Evolutionary conservation across 257 asterid species (phyloP).

Genomic region (Nicotiana tomentosiformis): DNA sequence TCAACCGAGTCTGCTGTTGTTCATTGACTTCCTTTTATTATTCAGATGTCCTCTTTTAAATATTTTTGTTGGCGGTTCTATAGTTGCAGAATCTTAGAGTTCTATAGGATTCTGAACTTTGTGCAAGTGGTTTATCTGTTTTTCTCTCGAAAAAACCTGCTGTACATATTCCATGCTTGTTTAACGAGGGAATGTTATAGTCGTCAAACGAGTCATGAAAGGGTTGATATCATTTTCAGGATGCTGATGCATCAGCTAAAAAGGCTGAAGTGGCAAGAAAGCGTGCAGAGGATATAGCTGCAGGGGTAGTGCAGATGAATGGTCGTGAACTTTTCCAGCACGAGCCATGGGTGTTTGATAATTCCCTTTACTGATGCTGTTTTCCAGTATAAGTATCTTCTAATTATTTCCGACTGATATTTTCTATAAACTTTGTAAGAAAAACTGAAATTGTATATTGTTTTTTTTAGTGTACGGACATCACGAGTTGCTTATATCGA

Average conservation of each 20-base stretch:
- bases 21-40: neutral
- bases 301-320: conserved; percentile 69
- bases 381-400: neutral
- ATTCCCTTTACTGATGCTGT: conserved; percentile 39
- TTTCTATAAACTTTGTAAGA: too few relatives aligned
- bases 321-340: conserved; percentile 80
- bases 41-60: neutral
- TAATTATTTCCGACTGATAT: too few relatives aligned
- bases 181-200: neutral
- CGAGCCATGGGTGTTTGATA: conserved; percentile 80
- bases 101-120: neutral
- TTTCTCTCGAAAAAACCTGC: neutral
- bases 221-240: conserved; percentile 30
- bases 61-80: neutral
- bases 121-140: neutral
- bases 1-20: neutral
- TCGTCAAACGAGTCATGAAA: neutral
- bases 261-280: conserved; percentile 63
- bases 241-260: conserved; percentile 54
- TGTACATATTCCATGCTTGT: neutral
- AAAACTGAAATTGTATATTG: too few relatives aligned
- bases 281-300: conserved; percentile 76
- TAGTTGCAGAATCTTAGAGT: neutral
- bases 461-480: too few relatives aligned
- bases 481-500: too few relatives aligned